Conservation (phyloP, 2,329 filamentous ascomycete species). For the Xylogone sp. region DNA sequence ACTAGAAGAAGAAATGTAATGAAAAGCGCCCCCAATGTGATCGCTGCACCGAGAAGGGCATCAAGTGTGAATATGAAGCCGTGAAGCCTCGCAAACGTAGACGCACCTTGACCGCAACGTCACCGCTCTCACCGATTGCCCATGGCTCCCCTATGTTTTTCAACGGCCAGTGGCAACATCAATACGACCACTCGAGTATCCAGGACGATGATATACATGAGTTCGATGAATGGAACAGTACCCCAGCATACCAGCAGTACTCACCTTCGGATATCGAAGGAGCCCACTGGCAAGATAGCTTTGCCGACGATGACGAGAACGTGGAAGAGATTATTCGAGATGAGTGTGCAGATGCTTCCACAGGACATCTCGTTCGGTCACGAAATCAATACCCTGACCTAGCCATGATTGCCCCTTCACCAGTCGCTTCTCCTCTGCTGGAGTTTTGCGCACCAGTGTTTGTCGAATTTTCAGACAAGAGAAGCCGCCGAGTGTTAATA, state of each 20-base stretch:
- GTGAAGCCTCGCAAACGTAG: conserved; percentile 26
- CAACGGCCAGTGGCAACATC: conserved; percentile 17
- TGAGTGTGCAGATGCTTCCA: conserved; percentile 7
- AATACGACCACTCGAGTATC: conserved; percentile 14
- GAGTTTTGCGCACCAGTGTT: conserved; percentile 52
- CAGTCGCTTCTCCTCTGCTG: conserved; percentile 30
- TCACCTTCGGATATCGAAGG: conserved; percentile 13
- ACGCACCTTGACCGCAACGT: conserved; percentile 18
- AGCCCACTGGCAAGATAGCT: conserved; percentile 15
- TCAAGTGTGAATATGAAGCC: conserved; percentile 27
- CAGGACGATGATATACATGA: conserved; percentile 4
- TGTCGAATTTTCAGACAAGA: conserved; percentile 51
- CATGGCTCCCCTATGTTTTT: conserved; percentile 12
- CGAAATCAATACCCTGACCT: conserved; percentile 27
- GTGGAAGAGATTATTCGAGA: conserved; percentile 21
- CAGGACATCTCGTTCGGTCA: conserved; percentile 14
- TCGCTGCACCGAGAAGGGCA: conserved; percentile 22
- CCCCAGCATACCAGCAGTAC: conserved; percentile 16
- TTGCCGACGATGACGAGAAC: conserved; percentile 13
- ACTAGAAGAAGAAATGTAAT: conserved; percentile 31
- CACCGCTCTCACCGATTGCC: conserved; percentile 16
- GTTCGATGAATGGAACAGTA: conserved; percentile 17
- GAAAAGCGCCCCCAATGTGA: conserved; percentile 26
- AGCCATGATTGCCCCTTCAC: conserved; percentile 15
- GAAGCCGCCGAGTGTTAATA: conserved; percentile 51